Percentiles rank a stretch among this genome's conserved stretches.
Evolutionary conservation across 441 rosid genomes (phyloP).

Genomic region (Populus hybrid): DNA sequence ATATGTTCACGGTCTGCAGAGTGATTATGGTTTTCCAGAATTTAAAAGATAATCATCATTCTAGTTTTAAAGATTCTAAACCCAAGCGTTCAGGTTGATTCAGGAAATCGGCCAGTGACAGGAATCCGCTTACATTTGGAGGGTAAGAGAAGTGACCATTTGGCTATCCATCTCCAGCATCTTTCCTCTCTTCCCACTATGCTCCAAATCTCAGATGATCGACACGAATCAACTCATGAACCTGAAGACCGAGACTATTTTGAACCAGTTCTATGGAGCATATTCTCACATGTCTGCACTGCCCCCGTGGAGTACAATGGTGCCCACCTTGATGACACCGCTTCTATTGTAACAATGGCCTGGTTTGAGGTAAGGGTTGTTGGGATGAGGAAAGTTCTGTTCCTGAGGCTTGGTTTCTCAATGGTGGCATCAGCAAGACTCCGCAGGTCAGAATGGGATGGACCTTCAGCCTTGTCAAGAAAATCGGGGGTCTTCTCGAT

Average conservation of each 20-base stretch:
- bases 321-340: slow-evolving; percentile 56
- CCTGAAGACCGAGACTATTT: slow-evolving; percentile 57
- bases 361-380: slow-evolving; percentile 85
- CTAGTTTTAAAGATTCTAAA: background rate
- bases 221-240: slow-evolving; percentile 43
- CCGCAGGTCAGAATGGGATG: slow-evolving; percentile 85
- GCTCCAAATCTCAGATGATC: slow-evolving; percentile 59
- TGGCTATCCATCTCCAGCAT: slow-evolving; percentile 94
- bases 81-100: slow-evolving; percentile 56
- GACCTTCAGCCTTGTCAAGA: slow-evolving; percentile 53
- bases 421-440: slow-evolving; percentile 52
- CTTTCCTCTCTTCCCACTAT: slow-evolving; percentile 60
- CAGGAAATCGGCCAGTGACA: slow-evolving; percentile 76
- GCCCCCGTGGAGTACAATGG: slow-evolving; percentile 72
- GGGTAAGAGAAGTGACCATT: slow-evolving; percentile 83
- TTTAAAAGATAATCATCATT: too few relatives aligned
- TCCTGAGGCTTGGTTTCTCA: slow-evolving; percentile 87
- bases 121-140: slow-evolving; percentile 86
- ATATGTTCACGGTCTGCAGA: too few relatives aligned
- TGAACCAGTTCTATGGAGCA: slow-evolving; percentile 91
- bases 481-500: slow-evolving; percentile 78
- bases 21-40: background rate
- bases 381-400: slow-evolving; percentile 81
- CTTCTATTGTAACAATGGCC: slow-evolving; percentile 81
- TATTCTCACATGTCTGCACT: slow-evolving; percentile 82